Evolutionary conservation across 1,284 basidiomycete genomes (phyloP).

Genomic region (Ceratobasidium sp.): DNA sequence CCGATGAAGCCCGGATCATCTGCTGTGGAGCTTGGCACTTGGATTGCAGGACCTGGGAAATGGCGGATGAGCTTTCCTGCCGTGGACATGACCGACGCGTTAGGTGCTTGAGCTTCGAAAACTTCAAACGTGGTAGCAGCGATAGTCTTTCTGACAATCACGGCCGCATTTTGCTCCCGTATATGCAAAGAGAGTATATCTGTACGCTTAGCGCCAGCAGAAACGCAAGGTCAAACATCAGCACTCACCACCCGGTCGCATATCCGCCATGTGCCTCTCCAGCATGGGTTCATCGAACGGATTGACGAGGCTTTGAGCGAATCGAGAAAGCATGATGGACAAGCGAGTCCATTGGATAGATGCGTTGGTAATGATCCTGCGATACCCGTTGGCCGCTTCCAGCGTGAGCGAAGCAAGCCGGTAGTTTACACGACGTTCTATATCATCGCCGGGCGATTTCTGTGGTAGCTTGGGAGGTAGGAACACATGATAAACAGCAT

Average conservation of each 20-base stretch:
- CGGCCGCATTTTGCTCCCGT: slow-evolving; percentile 53
- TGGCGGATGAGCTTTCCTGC: slow-evolving; percentile 53
- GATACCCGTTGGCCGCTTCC: background rate
- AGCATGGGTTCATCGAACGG: background rate
- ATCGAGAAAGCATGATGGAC: background rate
- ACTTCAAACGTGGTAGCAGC: slow-evolving; percentile 51
- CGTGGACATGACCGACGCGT: slow-evolving; percentile 49
- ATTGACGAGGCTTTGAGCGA: background rate
- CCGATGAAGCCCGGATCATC: slow-evolving; percentile 47
- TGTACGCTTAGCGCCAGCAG: slow-evolving; percentile 39
- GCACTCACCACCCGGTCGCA: background rate
- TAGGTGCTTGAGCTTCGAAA: slow-evolving; percentile 55
- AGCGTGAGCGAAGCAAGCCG: background rate
- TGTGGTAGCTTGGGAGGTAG: slow-evolving; percentile 55
- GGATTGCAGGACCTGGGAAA: slow-evolving; percentile 49
- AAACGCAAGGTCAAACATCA: background rate
- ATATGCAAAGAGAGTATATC: slow-evolving; percentile 53
- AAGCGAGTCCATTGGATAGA: background rate
- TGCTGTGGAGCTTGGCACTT: slow-evolving; percentile 41
- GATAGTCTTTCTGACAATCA: slow-evolving; percentile 36
- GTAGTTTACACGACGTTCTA: slow-evolving; percentile 40
- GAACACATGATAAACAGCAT: slow-evolving; percentile 53
- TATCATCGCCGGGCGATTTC: slow-evolving; percentile 47
- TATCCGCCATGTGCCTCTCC: background rate
- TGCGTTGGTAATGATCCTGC: background rate